These are phyloP conservation scores for Alnus rubra DNA, from an alignment of 306 rosid species.

Conservation along the genomic window DNA sequence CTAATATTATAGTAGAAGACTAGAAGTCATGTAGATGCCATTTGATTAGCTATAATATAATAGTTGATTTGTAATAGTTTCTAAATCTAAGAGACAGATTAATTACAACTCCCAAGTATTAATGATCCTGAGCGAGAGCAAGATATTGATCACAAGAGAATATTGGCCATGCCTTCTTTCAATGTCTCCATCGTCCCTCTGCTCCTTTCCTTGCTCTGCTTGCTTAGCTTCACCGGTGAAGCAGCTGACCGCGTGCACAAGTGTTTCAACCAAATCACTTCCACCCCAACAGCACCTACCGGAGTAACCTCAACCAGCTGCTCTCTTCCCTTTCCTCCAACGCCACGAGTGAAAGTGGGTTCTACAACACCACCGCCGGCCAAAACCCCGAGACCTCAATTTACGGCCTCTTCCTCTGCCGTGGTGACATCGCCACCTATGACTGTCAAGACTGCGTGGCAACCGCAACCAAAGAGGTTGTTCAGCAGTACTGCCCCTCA, in stretches of 20 bases:
- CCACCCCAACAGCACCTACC: slow-evolving; percentile 39
- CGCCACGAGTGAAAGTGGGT: background rate
- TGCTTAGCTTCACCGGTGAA: background rate
- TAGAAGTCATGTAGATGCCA: too few species aligned
- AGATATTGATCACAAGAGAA: too few species aligned
- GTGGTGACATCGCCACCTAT: slow-evolving; percentile 35
- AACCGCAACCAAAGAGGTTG: slow-evolving; percentile 33
- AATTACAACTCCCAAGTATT: too few species aligned
- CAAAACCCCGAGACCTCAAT: slow-evolving; percentile 22
- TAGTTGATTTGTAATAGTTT: too few species aligned
- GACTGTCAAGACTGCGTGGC: slow-evolving; percentile 46
- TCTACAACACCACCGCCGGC: slow-evolving; percentile 37
- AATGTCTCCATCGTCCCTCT: background rate
- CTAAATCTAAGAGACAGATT: too few species aligned
- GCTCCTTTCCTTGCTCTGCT: background rate
- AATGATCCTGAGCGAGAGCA: too few species aligned
- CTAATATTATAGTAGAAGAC: too few species aligned
- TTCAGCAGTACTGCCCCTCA: slow-evolving; percentile 21
- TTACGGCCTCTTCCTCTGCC: slow-evolving; percentile 53
- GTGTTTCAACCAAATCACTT: slow-evolving; percentile 21
- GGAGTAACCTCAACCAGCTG: background rate
- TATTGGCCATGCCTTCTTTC: too few species aligned
- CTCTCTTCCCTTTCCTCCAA: slow-evolving; percentile 14
- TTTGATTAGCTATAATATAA: too few species aligned
- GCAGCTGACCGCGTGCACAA: background rate